Evolutionary conservation across 805 yeast species (phyloP).

Genomic region (Candida andamanensis): DNA sequence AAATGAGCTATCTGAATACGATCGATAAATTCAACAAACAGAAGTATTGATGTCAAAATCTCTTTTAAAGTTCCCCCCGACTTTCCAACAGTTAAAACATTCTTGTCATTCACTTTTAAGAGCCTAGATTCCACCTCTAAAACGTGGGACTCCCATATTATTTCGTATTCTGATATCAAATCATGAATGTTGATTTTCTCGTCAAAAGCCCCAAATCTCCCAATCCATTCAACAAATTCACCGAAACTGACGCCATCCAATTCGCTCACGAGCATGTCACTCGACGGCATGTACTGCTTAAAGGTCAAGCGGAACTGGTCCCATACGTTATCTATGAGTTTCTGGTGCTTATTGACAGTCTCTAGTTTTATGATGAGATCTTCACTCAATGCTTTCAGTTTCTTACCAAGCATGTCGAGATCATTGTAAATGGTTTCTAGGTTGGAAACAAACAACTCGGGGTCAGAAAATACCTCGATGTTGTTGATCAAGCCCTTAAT

Average conservation of each 20-base stretch:
- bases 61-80: constrained; percentile 1
- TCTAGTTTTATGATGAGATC: constrained; percentile 12
- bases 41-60: constrained; percentile 18
- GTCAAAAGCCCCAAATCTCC: constrained; percentile 5
- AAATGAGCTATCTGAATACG: constrained; percentile 16
- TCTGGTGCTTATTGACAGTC: constrained; percentile 7
- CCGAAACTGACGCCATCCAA: constrained; percentile 9
- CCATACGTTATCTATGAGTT: constrained; percentile 8
- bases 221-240: constrained; percentile 8
- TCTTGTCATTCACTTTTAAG: neutral
- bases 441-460: constrained; percentile 10
- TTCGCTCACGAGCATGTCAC: constrained; percentile 7
- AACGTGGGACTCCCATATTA: constrained; percentile 10
- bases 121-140: constrained; percentile 3
- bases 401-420: constrained; percentile 15
- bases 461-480: constrained; percentile 12
- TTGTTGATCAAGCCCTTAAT: constrained; percentile 22
- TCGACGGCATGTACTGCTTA: constrained; percentile 17
- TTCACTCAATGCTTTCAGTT: constrained; percentile 12
- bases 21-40: constrained; percentile 28
- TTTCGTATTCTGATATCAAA: constrained; percentile 8
- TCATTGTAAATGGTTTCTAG: constrained; percentile 15
- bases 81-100: constrained; percentile 1
- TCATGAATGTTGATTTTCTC: constrained; percentile 9
- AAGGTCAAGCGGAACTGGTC: constrained; percentile 14